These are phyloP conservation scores for Candolleomyces aberdarensis DNA, from an alignment of 768 basidiomycete genomes.

Conservation along the genomic window DNA sequence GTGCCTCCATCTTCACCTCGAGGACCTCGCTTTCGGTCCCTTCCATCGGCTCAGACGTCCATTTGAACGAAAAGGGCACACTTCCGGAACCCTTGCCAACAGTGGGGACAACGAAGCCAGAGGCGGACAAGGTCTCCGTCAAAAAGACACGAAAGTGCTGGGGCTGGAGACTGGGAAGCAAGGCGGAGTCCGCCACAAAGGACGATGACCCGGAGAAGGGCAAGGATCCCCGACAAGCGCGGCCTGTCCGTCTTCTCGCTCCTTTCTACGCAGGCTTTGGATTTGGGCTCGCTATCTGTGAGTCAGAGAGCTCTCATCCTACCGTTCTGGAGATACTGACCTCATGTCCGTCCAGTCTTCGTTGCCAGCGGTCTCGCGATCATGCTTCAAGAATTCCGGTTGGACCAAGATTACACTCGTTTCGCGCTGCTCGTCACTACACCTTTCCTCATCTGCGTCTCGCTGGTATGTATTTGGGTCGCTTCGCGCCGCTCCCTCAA, in stretches of 20 bases:
- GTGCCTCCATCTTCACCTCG: conserved; percentile 38
- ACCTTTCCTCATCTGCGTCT: conserved; percentile 75
- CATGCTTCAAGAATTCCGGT: conserved; percentile 61
- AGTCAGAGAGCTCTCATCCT: conserved; percentile 17
- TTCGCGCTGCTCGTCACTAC: conserved; percentile 63
- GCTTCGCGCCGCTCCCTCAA: conserved; percentile 4
- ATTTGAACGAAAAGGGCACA: conserved; percentile 55
- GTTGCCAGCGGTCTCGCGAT: conserved; percentile 57
- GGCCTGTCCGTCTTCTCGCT: conserved; percentile 62
- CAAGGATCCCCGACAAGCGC: conserved; percentile 27
- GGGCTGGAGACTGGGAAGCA: conserved; percentile 45
- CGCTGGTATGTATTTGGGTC: conserved; percentile 47
- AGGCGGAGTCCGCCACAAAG: conserved; percentile 23
- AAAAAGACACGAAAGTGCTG: conserved; percentile 30
- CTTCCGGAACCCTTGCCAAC: conserved; percentile 28
- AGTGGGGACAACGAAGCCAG: conserved; percentile 28
- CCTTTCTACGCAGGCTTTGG: conserved; percentile 74
- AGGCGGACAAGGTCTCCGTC: conserved; percentile 23
- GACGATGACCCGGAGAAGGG: conserved; percentile 53
- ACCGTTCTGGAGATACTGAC: neutral
- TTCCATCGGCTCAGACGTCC: conserved; percentile 48
- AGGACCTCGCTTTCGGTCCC: conserved; percentile 42
- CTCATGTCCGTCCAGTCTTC: conserved; percentile 49
- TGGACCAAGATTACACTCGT: conserved; percentile 61
- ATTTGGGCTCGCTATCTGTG: conserved; percentile 63